phyloP scores from a whole-genome alignment of 2,329 filamentous ascomycete genomes.

The Fusarium xylarioides region DNA sequence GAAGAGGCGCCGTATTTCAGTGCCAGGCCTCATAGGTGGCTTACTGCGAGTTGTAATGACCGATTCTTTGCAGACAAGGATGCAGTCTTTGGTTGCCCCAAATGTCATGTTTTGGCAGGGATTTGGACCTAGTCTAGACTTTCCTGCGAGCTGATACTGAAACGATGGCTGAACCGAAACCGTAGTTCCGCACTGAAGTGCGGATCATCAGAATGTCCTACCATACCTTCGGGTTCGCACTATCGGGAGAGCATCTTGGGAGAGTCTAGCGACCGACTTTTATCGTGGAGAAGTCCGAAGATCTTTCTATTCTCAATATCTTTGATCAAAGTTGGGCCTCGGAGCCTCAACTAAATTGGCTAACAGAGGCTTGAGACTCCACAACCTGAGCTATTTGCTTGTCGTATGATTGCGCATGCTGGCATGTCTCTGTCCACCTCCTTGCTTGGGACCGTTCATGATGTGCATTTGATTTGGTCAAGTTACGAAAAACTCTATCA shows the following conservation, averaged over 20 bases:
- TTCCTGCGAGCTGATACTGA: conserved; percentile 38
- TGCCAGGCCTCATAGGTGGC: not conserved
- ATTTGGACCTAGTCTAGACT: conserved; percentile 7
- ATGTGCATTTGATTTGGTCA: not conserved
- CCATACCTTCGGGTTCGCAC: conserved; percentile 34
- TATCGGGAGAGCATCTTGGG: conserved; percentile 16
- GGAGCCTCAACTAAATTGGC: not conserved
- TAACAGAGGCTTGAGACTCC: not conserved
- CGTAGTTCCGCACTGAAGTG: not conserved
- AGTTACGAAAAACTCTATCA: not conserved
- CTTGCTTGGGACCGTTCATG: not conserved
- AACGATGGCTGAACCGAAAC: conserved; percentile 34
- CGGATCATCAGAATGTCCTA: conserved; percentile 18
- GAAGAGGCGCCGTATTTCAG: not conserved
- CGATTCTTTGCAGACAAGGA: conserved; percentile 13
- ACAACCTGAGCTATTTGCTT: conserved; percentile 5
- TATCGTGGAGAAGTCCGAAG: conserved; percentile 5
- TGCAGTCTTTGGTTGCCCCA: conserved; percentile 1
- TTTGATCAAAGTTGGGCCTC: not conserved
- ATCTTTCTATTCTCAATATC: conserved; percentile 9
- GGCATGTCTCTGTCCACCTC: not conserved
- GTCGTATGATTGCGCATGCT: conserved; percentile 18
- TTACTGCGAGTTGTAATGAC: conserved; percentile 1
- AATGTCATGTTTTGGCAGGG: conserved; percentile 16
- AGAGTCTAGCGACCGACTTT: conserved; percentile 10